phyloP scores from a whole-genome alignment of 73 alveolate species.

The Strombidium stylifer region DNA sequence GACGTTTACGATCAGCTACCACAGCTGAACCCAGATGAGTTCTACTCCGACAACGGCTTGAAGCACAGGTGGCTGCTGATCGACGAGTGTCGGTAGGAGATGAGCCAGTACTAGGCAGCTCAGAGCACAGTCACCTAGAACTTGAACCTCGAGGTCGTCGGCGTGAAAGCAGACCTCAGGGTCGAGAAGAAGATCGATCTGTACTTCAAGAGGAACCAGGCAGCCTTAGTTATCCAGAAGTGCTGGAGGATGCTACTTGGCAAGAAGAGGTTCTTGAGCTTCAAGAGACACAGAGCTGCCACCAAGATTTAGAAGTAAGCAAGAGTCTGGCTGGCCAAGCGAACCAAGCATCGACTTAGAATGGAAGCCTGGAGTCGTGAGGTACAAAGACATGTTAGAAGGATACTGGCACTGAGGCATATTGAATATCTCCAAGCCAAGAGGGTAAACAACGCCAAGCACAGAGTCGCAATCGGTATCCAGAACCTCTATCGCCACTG shows the following conservation, averaged over 20 bases:
- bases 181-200: slow-evolving; percentile 58
- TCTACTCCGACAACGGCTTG: slow-evolving; percentile 11
- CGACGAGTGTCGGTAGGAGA: slow-evolving; percentile 4
- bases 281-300: slow-evolving; percentile 1
- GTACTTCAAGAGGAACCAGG: background rate
- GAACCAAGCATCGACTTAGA: background rate
- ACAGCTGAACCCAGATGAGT: slow-evolving; percentile 6
- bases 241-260: slow-evolving; percentile 37
- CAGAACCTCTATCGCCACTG: background rate
- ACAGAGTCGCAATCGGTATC: background rate
- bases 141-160: slow-evolving; percentile 11
- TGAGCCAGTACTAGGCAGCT: background rate
- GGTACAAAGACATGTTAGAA: slow-evolving; percentile 2
- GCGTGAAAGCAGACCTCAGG: slow-evolving; percentile 51
- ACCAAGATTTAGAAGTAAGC: slow-evolving; percentile 2
- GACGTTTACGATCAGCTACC: background rate
- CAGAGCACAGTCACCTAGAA: too few relatives aligned
- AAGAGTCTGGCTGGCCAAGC: slow-evolving; percentile 16
- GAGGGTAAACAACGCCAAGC: background rate
- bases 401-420: background rate
- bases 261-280: background rate
- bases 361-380: background rate
- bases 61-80: slow-evolving; percentile 8
- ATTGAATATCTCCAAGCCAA: slow-evolving; percentile 3
- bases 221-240: slow-evolving; percentile 43